Evolutionary conservation across 805 yeast species (phyloP), one percentile per base, ranked within the genome.

Genomic region (Torulaspora gathmanii): DNA sequence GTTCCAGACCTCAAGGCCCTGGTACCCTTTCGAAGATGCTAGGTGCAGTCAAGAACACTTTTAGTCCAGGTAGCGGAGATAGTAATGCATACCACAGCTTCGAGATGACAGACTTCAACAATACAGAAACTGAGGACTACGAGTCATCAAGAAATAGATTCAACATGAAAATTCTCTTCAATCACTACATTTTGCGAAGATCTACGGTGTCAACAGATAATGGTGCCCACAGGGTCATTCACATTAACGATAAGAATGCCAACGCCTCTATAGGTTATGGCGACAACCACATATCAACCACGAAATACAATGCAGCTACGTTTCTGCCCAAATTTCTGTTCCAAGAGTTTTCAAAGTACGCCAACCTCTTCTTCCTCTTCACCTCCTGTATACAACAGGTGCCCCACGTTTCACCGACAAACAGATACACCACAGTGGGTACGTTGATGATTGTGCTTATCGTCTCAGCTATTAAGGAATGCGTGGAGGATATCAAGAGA

Each of bases 281-380:
- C 45, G 90, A 82, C 47, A 93, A 93, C 65, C 90, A 90, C 62
- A 83, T 93, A 52, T 85, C 95, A 23, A 95, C 99, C 4, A 90
- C 99, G 10, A 93, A 93, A 64, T 93, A 95, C 70, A 95, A 93
- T 63, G 67, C 81, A 47, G 95, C 93, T 19, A 95, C 99, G 0
- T 93, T 93, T 58, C 52, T 93, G 39, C 99, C 99, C 17, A 95
- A 95, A 67, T 93, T 93, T 61, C 68, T 93, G 52, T 88, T 89
- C 57, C 99, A 93, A 70, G 99, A 93, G 67, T 95, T 93, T 67
- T 86, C 96, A 50, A 93, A 91, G 67, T 95, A 93, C 63, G 97
- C 99, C 9, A 93, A 93, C 62, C 71, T 93, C 64, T 93, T 93
- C 69, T 93, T 93, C 65, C 70, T 93, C 42, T 86, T 87, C 70